Conservation (phyloP, 768 basidiomycete genomes). For the Flagelloscypha sp. region DNA sequence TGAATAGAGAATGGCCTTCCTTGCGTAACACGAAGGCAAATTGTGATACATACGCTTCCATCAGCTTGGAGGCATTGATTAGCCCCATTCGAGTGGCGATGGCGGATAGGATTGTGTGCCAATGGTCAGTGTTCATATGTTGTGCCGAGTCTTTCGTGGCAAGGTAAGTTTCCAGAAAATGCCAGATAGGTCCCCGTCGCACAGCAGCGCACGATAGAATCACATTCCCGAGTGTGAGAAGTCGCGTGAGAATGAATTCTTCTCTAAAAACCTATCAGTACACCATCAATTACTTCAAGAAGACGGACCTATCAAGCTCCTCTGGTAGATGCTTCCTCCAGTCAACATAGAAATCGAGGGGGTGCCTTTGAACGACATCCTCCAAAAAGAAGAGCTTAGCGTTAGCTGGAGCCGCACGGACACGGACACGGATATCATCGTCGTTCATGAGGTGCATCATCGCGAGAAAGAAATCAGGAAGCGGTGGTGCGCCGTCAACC, state of each 20-base stretch:
- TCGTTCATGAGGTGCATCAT: slow-evolving; percentile 54
- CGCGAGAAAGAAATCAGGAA: slow-evolving; percentile 43
- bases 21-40: slow-evolving; percentile 59
- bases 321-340: slow-evolving; percentile 38
- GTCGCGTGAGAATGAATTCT: slow-evolving; percentile 68
- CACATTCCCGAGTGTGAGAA: slow-evolving; percentile 65
- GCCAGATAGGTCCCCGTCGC: slow-evolving; percentile 80
- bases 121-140: slow-evolving; percentile 31
- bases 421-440: slow-evolving; percentile 76
- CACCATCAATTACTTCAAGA: slow-evolving; percentile 3
- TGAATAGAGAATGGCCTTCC: slow-evolving; percentile 42
- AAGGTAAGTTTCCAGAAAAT: slow-evolving; percentile 67
- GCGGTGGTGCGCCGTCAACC: slow-evolving; percentile 18
- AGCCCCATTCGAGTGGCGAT: slow-evolving; percentile 65
- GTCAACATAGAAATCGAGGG: slow-evolving; percentile 34
- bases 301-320: slow-evolving; percentile 43
- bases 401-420: slow-evolving; percentile 58
- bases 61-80: slow-evolving; percentile 49
- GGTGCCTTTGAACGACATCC: slow-evolving; percentile 21
- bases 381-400: slow-evolving; percentile 50
- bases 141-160: slow-evolving; percentile 24
- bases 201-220: slow-evolving; percentile 72
- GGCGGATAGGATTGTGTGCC: slow-evolving; percentile 32
- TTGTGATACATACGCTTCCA: slow-evolving; percentile 71
- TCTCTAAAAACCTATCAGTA: slow-evolving; percentile 33